A percentile compares a stretch with the other conserved stretches of the same genome.
These are phyloP conservation scores for Mortierella sp. DNA, from an alignment of 371 early-diverging fungal genomes.

Conservation along the genomic window DNA sequence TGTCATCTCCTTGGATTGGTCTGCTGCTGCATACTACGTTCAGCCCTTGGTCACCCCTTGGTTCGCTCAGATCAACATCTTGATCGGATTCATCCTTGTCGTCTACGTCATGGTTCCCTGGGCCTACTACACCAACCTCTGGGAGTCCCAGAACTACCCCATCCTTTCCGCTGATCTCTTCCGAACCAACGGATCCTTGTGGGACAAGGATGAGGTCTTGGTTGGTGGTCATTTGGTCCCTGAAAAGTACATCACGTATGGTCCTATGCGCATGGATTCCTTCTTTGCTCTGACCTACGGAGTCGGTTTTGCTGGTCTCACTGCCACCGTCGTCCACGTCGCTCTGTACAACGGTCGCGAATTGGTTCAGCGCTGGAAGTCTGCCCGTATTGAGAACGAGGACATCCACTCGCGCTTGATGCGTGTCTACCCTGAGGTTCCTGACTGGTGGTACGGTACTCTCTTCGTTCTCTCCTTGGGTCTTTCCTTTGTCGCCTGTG, in stretches of 20 bases:
- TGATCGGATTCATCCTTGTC: constrained; percentile 63
- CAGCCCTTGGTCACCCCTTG: constrained; percentile 66
- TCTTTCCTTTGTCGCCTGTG: constrained; percentile 67
- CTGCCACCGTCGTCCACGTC: constrained; percentile 65
- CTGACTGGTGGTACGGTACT: constrained; percentile 77
- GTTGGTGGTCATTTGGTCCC: constrained; percentile 37
- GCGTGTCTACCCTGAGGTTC: constrained; percentile 77
- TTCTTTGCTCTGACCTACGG: constrained; percentile 73
- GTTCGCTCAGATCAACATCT: constrained; percentile 66
- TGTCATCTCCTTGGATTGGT: constrained; percentile 70
- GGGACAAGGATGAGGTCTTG: constrained; percentile 64
- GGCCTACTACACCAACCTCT: constrained; percentile 65
- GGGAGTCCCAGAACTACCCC: constrained; percentile 62
- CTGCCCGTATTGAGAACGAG: constrained; percentile 36
- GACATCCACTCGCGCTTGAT: constrained; percentile 81
- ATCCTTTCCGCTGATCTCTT: constrained; percentile 59
- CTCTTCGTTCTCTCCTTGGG: constrained; percentile 65
- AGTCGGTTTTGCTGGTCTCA: constrained; percentile 64
- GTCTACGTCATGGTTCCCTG: constrained; percentile 69
- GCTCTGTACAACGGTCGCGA: constrained; percentile 64
- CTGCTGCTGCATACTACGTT: constrained; percentile 62
- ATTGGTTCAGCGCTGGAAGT: constrained; percentile 42
- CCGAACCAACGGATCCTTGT: constrained; percentile 59
- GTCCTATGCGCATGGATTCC: constrained; percentile 73
- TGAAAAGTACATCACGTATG: constrained; percentile 61